These are phyloP conservation scores for Gamsiella multidivaricata DNA, from an alignment of 192 early-diverging fungal genomes.

Conservation along the genomic window DNA sequence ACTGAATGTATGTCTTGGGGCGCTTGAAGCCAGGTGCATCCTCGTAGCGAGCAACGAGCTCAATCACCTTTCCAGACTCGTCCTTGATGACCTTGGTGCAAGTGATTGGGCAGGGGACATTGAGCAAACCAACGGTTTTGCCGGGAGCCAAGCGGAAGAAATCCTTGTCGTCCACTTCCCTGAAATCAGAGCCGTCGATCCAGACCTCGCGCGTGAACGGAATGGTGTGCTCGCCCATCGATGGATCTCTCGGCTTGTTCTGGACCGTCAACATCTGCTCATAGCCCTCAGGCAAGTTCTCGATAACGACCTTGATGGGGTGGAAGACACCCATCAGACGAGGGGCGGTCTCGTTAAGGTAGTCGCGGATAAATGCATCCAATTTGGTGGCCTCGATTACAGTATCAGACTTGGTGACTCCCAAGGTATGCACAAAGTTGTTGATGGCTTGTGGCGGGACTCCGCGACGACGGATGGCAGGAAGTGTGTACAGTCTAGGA, in stretches of 20 bases:
- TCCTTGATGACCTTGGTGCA: conserved; percentile 84
- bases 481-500: conserved; percentile 96
- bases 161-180: conserved; percentile 90
- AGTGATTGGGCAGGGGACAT: conserved; percentile 88
- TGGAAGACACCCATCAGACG: conserved; percentile 92
- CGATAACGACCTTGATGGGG: conserved; percentile 89
- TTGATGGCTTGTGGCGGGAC: conserved; percentile 98
- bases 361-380: conserved; percentile 95
- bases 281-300: conserved; percentile 89
- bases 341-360: conserved; percentile 91
- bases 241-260: conserved; percentile 89
- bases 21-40: conserved; percentile 71
- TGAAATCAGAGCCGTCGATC: conserved; percentile 97
- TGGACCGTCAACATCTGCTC: conserved; percentile 83
- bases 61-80: conserved; percentile 81
- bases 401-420: conserved; percentile 86
- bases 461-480: conserved; percentile 94
- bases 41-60: conserved; percentile 87
- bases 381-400: conserved; percentile 88
- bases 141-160: conserved; percentile 94
- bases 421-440: conserved; percentile 94
- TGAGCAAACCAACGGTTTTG: conserved; percentile 94
- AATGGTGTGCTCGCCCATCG: conserved; percentile 87
- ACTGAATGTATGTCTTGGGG: conserved; percentile 99
- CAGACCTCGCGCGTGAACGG: conserved; percentile 94